A percentile compares a stretch with the other conserved stretches of the same genome.
phyloP scores from a whole-genome alignment of 202 grass and related monocot genomes.

The Cymbopogon flexuosus region DNA sequence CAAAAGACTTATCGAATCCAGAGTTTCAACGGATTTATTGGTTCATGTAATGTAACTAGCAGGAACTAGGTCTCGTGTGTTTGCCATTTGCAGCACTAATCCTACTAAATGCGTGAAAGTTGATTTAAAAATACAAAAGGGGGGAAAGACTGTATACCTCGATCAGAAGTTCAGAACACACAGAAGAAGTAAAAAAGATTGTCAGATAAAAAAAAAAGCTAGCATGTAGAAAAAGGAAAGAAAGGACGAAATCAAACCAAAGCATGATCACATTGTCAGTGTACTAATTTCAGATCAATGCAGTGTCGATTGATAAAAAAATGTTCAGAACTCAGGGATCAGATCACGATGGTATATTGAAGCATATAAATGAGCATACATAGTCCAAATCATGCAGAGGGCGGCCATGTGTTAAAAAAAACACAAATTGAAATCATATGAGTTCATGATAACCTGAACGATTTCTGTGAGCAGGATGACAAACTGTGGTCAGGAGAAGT shows the following conservation, averaged over 20 bases:
- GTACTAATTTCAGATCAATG: neutral
- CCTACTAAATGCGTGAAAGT: neutral
- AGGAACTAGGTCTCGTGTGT: neutral
- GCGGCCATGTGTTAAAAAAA: neutral
- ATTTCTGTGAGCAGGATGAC: neutral
- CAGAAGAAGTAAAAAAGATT: neutral
- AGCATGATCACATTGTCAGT: neutral
- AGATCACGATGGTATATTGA: neutral
- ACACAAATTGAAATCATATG: neutral
- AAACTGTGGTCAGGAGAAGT: neutral
- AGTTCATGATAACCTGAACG: neutral
- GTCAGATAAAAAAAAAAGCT: neutral
- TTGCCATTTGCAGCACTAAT: neutral
- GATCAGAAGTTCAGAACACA: too few relatives aligned
- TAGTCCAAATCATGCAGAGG: neutral
- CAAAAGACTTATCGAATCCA: neutral
- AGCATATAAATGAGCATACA: neutral
- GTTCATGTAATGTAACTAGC: neutral
- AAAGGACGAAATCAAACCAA: neutral
- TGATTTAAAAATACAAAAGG: neutral
- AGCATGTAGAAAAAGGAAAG: neutral
- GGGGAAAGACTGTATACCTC: neutral
- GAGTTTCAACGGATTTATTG: slow-evolving; percentile 4
- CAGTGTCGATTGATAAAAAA: neutral
- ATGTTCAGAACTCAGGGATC: too few relatives aligned